Conservation (phyloP, 768 basidiomycete species). For the Rhodotorula babjevae region DNA sequence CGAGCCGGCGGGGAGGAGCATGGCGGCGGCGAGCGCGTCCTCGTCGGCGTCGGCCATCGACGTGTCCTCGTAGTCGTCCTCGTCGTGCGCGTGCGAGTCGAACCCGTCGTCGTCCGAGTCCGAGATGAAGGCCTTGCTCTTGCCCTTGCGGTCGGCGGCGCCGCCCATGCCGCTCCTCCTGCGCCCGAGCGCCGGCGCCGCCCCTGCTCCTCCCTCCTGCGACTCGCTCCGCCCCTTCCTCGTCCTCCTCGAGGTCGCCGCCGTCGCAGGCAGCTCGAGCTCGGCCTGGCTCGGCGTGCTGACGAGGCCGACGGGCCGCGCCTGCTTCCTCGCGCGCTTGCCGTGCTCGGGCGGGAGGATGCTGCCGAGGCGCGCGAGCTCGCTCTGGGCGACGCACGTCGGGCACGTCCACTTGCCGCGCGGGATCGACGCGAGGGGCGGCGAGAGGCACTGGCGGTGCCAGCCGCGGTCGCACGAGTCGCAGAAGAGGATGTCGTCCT, state of each 20-base stretch:
- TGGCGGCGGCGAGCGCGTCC: not conserved
- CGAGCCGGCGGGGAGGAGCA: not conserved
- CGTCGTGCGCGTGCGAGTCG: slow-evolving; percentile 32
- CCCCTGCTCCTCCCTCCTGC: slow-evolving; percentile 29
- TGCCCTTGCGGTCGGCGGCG: slow-evolving; percentile 2
- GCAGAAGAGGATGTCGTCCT: slow-evolving; percentile 82
- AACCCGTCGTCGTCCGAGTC: slow-evolving; percentile 5
- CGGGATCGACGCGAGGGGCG: slow-evolving; percentile 66
- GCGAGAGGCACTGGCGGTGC: slow-evolving; percentile 74
- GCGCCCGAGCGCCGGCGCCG: slow-evolving; percentile 33
- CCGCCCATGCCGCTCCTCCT: not conserved
- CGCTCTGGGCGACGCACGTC: slow-evolving; percentile 38
- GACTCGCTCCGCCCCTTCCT: not conserved
- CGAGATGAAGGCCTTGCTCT: slow-evolving; percentile 10
- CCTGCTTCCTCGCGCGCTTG: slow-evolving; percentile 12
- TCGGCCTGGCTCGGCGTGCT: not conserved
- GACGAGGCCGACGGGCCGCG: slow-evolving; percentile 12
- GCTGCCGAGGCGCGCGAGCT: not conserved
- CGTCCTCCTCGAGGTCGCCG: not conserved
- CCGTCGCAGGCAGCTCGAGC: not conserved
- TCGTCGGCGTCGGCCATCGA: not conserved
- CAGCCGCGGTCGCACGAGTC: slow-evolving; percentile 93
- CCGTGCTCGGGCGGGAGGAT: not conserved
- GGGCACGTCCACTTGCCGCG: slow-evolving; percentile 52
- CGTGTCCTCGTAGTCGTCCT: slow-evolving; percentile 43